These are phyloP conservation scores for Picocystis sp. DNA, from an alignment of 163 green algal species.

Conservation along the genomic window DNA sequence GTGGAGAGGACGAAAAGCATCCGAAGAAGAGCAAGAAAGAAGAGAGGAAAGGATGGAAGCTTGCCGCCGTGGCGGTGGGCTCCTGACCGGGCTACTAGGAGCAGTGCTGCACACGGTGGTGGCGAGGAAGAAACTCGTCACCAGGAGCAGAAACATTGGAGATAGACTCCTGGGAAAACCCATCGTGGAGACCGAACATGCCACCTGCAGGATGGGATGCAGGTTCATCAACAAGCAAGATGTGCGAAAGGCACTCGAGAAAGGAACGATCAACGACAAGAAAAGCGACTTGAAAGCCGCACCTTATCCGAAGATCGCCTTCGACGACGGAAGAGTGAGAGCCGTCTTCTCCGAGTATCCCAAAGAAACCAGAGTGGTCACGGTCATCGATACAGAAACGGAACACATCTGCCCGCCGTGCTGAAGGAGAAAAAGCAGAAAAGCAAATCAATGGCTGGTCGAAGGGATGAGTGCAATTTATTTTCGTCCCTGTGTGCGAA, in stretches of 20 bases:
- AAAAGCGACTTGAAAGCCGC: conserved; percentile 1
- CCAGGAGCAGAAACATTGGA: no score
- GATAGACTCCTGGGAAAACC: no score
- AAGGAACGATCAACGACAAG: background rate
- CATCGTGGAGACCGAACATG: conserved; percentile 3
- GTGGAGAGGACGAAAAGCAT: no score
- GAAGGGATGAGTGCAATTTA: no score
- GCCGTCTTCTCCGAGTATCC: conserved; percentile 8
- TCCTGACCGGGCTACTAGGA: no score
- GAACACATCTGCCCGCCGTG: conserved; percentile 8
- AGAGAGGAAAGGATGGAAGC: no score
- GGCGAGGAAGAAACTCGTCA: no score
- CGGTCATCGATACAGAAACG: conserved; percentile 12
- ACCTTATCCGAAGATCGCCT: conserved; percentile 5
- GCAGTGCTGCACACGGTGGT: no score
- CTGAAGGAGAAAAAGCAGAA: background rate
- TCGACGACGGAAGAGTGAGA: conserved; percentile 6
- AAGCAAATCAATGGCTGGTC: no score
- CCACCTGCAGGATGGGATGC: conserved; percentile 11
- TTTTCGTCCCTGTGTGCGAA: no score
- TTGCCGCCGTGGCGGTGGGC: no score
- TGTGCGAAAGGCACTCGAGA: background rate
- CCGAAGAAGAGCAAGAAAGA: no score
- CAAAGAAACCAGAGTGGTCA: conserved; percentile 6
- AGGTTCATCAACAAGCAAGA: conserved; percentile 5